Base-by-base conservation (phyloP, 352 stramenopile species). In the Pythium biforme region DNA sequence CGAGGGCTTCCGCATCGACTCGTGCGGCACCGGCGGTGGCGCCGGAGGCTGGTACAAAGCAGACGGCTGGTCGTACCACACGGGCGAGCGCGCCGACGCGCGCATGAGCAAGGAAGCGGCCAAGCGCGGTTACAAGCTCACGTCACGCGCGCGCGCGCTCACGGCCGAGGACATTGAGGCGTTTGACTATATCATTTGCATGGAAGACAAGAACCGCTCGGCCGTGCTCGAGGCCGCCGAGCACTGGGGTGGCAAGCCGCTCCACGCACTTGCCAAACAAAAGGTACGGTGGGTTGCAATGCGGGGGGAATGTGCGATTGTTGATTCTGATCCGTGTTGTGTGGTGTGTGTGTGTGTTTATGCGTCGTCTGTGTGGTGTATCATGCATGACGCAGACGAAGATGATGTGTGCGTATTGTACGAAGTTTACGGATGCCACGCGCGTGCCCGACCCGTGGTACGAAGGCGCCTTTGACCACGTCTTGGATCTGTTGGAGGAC, bases 181-280 rank as follows among this genome's bases (percentile, higher is more conserved):
- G 14, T 95, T 96, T 50, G 88, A 97, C 62, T 82, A 92, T 59
- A 94, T 97, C 64, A 79, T 96, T 29, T 93, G 84, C 62, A 97
- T 97, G 89, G 89, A 97, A 56, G 69, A 81, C 56, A 88, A 86
- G 71, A 97, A 97, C 74, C 77, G 77, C 39, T 46, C 61, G n/a
- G 85, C 86, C 3, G 86, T 97, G 62, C 61, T 94, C 23, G 86
- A 95, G 57, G 89, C 89, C 0, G 89, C 88, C 1, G 62, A 86
- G 12, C 69, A 85, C 34, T 97, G 89, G 89, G 89, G 86, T n/a
- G 88, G 87, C 27, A 73, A 55, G 4, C 53, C 83, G 1, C 79
- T 75, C 48, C 66, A 63, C 6, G 70, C 78, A 48, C 53, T 88
- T 3, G 86, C 83, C 19, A 71, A 78, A 17, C 37, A 66, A 45